Base-by-base conservation (phyloP, 352 stramenopile genomes). In the Globisporangium megalacanthum region DNA sequence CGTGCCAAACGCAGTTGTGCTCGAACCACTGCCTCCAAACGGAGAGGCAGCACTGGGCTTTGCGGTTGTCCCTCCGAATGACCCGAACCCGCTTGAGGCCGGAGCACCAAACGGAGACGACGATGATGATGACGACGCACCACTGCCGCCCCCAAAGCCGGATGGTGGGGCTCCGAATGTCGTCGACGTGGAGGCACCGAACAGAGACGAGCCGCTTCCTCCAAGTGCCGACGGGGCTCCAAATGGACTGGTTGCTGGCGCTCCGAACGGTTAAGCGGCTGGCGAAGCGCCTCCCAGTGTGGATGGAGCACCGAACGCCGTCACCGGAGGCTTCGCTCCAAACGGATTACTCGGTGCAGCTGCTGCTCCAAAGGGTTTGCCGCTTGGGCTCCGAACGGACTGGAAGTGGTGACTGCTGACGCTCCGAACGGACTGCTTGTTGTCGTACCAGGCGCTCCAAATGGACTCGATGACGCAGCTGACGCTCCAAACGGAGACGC, bases 341-440 rank as follows among this genome's bases (percentile, higher is more conserved):
- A 83, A 86, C 19, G 70, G 62, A 14, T 49, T 49, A 58, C 49
- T 79, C 4, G 25, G 25, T 14, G 62, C 17, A 49, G 56, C 31
- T 52, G 55, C 46, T 44, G 57, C 49, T 29, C 25, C 25, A 29
- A 29, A 29, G 25, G 25, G 25, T 29, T 29, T 29, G 25, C 25
- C 1, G 25, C 25, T 29, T 29, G 25, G 4, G 25, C 25, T 39
- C 37, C 50, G 33, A 55, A 42, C 36, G 36, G 9, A 42, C 36
- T 42, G 5, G 36, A 42, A 11, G 35, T 33, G 4, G 35, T 48
- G 11, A 31, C 5, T 15, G 19, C 25, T 29, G 25, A 4, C 1
- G 25, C 41, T 19, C 51, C 39, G 35, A 56, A 47, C 9, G 51
- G 39, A n/a, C 33, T 36, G 35, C 10, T 20, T 13, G 25, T 15